Evolutionary conservation across 2,329 filamentous ascomycete species (phyloP), one percentile per base, ranked within the genome.

Genomic region (Scedosporium aurantiacum): DNA sequence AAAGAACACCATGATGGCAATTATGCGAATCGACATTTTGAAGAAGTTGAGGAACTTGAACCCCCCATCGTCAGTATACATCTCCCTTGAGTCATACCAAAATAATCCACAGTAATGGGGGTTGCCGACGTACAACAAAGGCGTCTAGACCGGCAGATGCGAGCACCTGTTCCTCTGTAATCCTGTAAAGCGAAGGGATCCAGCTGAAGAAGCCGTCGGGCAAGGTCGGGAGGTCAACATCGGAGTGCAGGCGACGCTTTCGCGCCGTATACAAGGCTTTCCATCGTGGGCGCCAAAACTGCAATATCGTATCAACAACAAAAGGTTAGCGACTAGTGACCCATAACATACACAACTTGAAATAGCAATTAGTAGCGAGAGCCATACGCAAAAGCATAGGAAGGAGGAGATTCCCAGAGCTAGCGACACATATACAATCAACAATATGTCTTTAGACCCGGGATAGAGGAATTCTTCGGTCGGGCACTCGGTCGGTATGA

Each of bases 81-180:
- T 14, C 12, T 16, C 4, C 55, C 2, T 25, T 23, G 2, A 5
- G 52, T 47, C 14, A n/a, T 27, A 8, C 14, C 0, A n/a, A n/a
- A 16, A 4, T 58, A 10, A 61, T 18, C 8, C 6, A 14, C n/a
- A 4, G 28, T 16, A 23, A 78, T 82, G 67, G 75, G 27, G 2
- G 90, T 88, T 47, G 43, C 16, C 43, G 23, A 57, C 59, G 25
- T 57, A 61, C 59, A 66, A 97, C 94, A 75, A 90, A 99, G 58
- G 94, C 94, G 76, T 99, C 94, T 58, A 99, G 82, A 0, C 94
- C 94, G 18, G 93, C 93, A 21, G 91, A 93, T 16, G 89, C 86
- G 60, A 99, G 79, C 3, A 99, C 85, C 73, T 97, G 89, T 70
- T 96, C 87, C 66, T 97, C 92, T 1, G 86, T 90, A 64, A 99